Evolutionary conservation across 148 eudicot genomes (phyloP).

Genomic region (Rhododendron mucronatum): DNA sequence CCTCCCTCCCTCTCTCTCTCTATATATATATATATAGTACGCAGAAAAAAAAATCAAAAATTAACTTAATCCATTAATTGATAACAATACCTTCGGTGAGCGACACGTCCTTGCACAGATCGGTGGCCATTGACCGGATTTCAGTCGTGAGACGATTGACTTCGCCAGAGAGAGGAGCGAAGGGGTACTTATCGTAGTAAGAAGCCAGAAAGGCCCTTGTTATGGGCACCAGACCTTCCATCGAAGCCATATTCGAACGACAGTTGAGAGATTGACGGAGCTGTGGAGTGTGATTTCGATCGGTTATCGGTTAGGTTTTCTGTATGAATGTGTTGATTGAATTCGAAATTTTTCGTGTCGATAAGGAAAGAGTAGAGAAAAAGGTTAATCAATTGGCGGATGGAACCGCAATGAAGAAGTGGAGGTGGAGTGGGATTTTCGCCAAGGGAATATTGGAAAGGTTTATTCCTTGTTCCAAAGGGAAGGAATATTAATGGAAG

Average conservation of each 20-base stretch:
- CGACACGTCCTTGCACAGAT: slow-evolving; percentile 37
- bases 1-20: too few species aligned
- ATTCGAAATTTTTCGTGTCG: not conserved
- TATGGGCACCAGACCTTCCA: slow-evolving; percentile 82
- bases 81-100: slow-evolving; percentile 39
- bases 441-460: not conserved
- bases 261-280: not conserved
- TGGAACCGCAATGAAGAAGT: not conserved
- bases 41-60: not conserved
- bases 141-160: slow-evolving; percentile 48
- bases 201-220: slow-evolving; percentile 72
- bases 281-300: not conserved
- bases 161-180: slow-evolving; percentile 56
- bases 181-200: slow-evolving; percentile 77
- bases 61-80: not conserved
- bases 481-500: not conserved
- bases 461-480: not conserved
- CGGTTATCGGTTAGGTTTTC: not conserved
- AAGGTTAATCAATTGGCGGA: not conserved
- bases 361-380: not conserved
- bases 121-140: slow-evolving; percentile 41
- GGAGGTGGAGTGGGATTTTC: not conserved
- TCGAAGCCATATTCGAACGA: slow-evolving; percentile 49
- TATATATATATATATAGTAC: too few species aligned
- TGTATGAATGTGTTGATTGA: not conserved